Evolutionary conservation across 495 filamentous ascomycete genomes (phyloP).

Genomic region (Trichocladium uniseriatum): DNA sequence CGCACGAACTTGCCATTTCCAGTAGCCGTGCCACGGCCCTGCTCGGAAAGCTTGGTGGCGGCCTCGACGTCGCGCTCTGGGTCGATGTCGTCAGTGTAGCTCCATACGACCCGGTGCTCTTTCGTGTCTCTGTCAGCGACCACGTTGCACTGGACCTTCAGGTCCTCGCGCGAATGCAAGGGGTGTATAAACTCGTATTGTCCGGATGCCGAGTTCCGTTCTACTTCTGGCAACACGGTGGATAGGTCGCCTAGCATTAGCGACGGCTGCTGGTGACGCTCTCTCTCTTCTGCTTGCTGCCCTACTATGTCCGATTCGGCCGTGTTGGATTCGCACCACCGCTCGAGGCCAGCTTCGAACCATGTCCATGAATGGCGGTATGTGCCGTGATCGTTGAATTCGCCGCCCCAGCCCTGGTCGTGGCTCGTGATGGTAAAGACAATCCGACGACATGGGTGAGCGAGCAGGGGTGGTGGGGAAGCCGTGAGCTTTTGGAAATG

Average conservation of each 20-base stretch:
- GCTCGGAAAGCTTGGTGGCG: conserved; percentile 22
- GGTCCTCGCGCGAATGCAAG: conserved; percentile 31
- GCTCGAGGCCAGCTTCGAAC: conserved; percentile 56
- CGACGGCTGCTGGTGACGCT: conserved; percentile 2
- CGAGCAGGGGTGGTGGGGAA: conserved; percentile 22
- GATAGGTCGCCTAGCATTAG: conserved; percentile 8
- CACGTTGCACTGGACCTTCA: conserved; percentile 47
- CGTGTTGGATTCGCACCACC: conserved; percentile 23
- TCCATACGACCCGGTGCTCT: conserved; percentile 49
- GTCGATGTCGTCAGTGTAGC: conserved; percentile 39
- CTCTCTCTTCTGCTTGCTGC: not conserved
- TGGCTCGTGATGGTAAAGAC: conserved; percentile 54
- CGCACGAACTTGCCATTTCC: conserved; percentile 49
- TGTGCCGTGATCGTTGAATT: conserved; percentile 29
- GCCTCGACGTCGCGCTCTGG: conserved; percentile 36
- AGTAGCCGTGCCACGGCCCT: conserved; percentile 46
- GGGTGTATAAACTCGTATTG: conserved; percentile 25
- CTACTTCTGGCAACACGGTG: conserved; percentile 14
- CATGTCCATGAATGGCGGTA: conserved; percentile 56
- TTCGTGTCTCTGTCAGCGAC: conserved; percentile 25
- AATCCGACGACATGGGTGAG: conserved; percentile 47
- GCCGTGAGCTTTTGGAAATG: conserved; percentile 26
- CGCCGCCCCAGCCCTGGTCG: conserved; percentile 57
- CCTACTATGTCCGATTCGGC: not conserved
- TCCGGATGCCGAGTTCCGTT: not conserved